These are phyloP conservation scores for Rubroboletus pulcherrimus DNA, from an alignment of 768 basidiomycete genomes.

Conservation along the genomic window DNA sequence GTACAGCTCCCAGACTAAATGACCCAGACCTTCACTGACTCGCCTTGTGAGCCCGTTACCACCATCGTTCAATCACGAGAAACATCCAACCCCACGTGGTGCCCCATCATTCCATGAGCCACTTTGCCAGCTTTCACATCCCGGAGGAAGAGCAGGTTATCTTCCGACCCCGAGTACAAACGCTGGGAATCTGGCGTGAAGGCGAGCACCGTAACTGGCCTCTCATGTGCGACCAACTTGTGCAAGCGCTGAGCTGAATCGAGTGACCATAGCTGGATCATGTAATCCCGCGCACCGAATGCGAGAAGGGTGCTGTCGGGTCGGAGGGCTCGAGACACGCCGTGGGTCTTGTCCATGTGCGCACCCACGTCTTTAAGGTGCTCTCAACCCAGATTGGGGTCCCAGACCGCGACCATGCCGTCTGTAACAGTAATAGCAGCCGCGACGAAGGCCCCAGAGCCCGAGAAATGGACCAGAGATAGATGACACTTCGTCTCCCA, in stretches of 20 bases:
- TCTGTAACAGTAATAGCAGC: constrained; percentile 5
- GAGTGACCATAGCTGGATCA: constrained; percentile 17
- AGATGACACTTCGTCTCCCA: constrained; percentile 8
- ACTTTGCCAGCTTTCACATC: constrained; percentile 1
- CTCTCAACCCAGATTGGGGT: constrained; percentile 11
- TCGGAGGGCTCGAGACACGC: constrained; percentile 15
- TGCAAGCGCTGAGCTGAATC: background rate
- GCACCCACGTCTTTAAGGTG: constrained; percentile 2
- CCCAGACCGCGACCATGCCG: constrained; percentile 11
- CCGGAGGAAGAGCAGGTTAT: constrained; percentile 18
- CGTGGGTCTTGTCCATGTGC: constrained; percentile 4
- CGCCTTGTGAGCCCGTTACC: constrained; percentile 17
- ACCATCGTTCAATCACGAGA: constrained; percentile 16
- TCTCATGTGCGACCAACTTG: constrained; percentile 8
- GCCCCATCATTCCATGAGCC: constrained; percentile 14
- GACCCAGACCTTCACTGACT: constrained; percentile 20
- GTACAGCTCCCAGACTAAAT: constrained; percentile 5
- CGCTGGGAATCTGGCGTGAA: constrained; percentile 11
- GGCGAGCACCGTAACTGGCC: constrained; percentile 8
- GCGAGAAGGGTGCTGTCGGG: constrained; percentile 1
- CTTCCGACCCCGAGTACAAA: constrained; percentile 19
- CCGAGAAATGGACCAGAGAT: constrained; percentile 8
- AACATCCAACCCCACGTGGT: constrained; percentile 11
- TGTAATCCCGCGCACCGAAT: constrained; percentile 9
- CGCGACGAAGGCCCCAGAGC: constrained; percentile 9